Percentiles rank a stretch among this genome's conserved stretches.
Conservation (phyloP, 1,284 basidiomycete species). For the Trichosporon sp. region DNA sequence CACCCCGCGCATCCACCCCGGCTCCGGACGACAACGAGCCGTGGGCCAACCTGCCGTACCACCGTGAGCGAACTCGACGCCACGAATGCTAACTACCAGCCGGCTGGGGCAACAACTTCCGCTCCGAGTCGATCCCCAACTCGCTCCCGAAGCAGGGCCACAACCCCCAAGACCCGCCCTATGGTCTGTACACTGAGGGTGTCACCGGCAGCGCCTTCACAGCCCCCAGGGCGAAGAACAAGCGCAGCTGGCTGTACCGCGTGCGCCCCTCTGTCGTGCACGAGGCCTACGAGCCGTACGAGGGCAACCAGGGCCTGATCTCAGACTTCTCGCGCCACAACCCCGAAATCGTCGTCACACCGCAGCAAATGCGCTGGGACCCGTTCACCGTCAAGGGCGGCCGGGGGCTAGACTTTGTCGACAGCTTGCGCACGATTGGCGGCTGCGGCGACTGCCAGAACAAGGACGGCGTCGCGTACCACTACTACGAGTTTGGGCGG, state of each 20-base stretch:
- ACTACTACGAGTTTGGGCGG: slow-evolving; percentile 65
- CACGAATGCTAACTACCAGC: slow-evolving; percentile 1
- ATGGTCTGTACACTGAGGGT: slow-evolving; percentile 66
- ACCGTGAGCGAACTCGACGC: background rate
- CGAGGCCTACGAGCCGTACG: slow-evolving; percentile 30
- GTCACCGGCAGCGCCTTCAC: slow-evolving; percentile 66
- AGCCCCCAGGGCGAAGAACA: slow-evolving; percentile 62
- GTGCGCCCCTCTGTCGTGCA: slow-evolving; percentile 69
- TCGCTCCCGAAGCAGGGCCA: slow-evolving; percentile 65
- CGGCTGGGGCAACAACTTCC: slow-evolving; percentile 30
- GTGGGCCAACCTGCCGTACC: slow-evolving; percentile 19
- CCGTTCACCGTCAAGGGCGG: slow-evolving; percentile 58
- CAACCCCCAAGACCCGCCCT: slow-evolving; percentile 65
- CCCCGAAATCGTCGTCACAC: slow-evolving; percentile 46
- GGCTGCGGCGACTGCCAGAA: slow-evolving; percentile 67
- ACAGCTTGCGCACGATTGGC: slow-evolving; percentile 66
- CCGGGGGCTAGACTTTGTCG: slow-evolving; percentile 62
- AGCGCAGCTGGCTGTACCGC: slow-evolving; percentile 57
- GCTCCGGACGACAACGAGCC: background rate
- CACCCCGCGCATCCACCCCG: background rate
- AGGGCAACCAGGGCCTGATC: slow-evolving; percentile 19
- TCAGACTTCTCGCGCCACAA: slow-evolving; percentile 23
- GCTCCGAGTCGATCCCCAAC: slow-evolving; percentile 29
- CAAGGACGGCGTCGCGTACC: slow-evolving; percentile 66
- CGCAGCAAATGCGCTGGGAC: slow-evolving; percentile 69